These are phyloP conservation scores for Paecilomyces sp. DNA, from an alignment of 2,329 filamentous ascomycete genomes.

Conservation along the genomic window DNA sequence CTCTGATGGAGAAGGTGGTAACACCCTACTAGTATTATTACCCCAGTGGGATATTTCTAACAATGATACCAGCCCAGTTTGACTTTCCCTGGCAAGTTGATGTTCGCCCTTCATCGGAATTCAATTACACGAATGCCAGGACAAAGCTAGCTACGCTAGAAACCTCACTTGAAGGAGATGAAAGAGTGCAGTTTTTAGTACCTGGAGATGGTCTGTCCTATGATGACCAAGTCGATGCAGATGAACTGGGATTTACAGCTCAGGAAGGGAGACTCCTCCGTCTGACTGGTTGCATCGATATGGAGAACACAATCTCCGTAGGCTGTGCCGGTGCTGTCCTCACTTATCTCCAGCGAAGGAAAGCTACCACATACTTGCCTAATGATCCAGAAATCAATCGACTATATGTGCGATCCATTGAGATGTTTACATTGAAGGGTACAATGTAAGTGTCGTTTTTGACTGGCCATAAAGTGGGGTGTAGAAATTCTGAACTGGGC, in stretches of 20 bases:
- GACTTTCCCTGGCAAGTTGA: constrained; percentile 58
- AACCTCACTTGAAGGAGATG: constrained; percentile 41
- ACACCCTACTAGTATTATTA: constrained; percentile 14
- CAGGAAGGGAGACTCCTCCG: constrained; percentile 59
- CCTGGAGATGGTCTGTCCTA: constrained; percentile 49
- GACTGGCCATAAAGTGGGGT: background rate
- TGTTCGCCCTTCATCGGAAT: constrained; percentile 63
- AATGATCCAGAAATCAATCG: constrained; percentile 50
- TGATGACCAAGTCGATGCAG: constrained; percentile 29
- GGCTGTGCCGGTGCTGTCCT: constrained; percentile 84
- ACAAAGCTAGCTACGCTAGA: constrained; percentile 58
- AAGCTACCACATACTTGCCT: constrained; percentile 55
- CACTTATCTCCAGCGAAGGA: constrained; percentile 65
- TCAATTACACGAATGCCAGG: constrained; percentile 59
- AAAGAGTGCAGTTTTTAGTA: constrained; percentile 52
- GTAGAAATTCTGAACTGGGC: constrained; percentile 22
- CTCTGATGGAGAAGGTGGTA: constrained; percentile 26
- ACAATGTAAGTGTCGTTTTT: constrained; percentile 46
- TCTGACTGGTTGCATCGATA: constrained; percentile 62
- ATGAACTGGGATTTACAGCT: constrained; percentile 42
- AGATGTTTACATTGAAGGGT: constrained; percentile 65
- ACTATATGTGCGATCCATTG: constrained; percentile 57
- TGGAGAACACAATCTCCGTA: constrained; percentile 67
- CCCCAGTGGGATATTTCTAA: background rate
- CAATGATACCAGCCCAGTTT: constrained; percentile 38